Evolutionary conservation across 768 basidiomycete genomes (phyloP), one percentile per base, ranked within the genome.

Genomic region (Boletus vinaceobasis): DNA sequence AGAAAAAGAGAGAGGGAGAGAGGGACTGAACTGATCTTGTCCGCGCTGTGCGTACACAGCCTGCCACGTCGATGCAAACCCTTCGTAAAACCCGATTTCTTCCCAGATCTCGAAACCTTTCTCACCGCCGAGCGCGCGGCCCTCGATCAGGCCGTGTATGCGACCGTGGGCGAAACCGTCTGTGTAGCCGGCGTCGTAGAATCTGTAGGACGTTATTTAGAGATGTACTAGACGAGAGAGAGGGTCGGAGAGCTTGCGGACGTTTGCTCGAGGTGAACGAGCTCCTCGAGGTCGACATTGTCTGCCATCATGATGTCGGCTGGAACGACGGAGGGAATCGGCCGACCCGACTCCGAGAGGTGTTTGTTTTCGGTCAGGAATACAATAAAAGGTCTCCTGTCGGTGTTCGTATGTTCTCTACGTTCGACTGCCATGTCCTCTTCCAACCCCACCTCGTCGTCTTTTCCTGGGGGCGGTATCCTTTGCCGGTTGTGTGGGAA

Each of bases 41-140:
- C 37, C 23, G 10, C 77, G 75, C 49, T 71, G 71, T 21, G 71
- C 62, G 39, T 75, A 74, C 50, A 90, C 71, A 2, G 75, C 75
- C 55, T 74, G 69, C 90, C 91, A 97, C 52, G 85, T 80, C 51
- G 64, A 57, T 3, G 92, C 92, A 61, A 88, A 88, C 6, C 94
- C 96, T 62, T 95, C 82, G 68, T 95, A 95, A 63, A 87, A 98
- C 2, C 91, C 94, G 13, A 99, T 80, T 70, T 99, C 96, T 70
- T 98, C 95, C 93, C 94, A 98, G 72, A 97, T 85, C 71, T 96
- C 94, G 69, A 86, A 98, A 0, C 90, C 91, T 62, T 96, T 94
- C 62, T 93, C 88, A 51, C 86, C 79, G 2, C 94, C 96, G 17
- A 98, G 78, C 0, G 88, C 87, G 14, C 93, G 79, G 9, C 96